Evolutionary conservation across 1,284 basidiomycete genomes (phyloP).

Genomic region (Trichosporon sp.): DNA sequence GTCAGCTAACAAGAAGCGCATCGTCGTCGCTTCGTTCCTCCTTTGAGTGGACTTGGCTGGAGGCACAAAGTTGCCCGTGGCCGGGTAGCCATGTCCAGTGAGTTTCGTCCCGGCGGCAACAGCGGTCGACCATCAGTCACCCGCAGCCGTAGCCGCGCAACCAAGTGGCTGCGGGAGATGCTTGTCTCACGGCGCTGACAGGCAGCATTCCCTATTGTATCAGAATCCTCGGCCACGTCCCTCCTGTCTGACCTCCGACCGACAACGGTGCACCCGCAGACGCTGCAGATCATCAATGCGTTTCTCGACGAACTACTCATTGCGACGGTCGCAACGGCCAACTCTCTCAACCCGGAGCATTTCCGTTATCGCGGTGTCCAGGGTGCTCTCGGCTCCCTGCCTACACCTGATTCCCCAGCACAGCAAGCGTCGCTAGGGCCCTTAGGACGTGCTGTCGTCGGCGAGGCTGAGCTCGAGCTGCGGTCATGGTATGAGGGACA

Average conservation of each 20-base stretch:
- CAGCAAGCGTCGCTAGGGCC: slow-evolving; percentile 38
- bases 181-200: not conserved
- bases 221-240: slow-evolving; percentile 71
- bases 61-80: not conserved
- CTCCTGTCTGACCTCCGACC: slow-evolving; percentile 84
- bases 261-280: slow-evolving; percentile 69
- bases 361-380: slow-evolving; percentile 64
- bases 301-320: slow-evolving; percentile 82
- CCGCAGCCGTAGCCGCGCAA: not conserved
- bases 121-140: not conserved
- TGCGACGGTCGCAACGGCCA: slow-evolving; percentile 62
- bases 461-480: slow-evolving; percentile 85
- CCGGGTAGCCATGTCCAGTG: not conserved
- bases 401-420: not conserved
- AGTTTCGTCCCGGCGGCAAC: not conserved
- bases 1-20: not conserved
- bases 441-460: slow-evolving; percentile 79
- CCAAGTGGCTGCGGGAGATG: not conserved
- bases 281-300: slow-evolving; percentile 70
- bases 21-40: not conserved
- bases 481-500: slow-evolving; percentile 65
- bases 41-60: not conserved
- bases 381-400: slow-evolving; percentile 53
- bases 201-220: slow-evolving; percentile 50
- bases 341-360: slow-evolving; percentile 67